Evolutionary conservation across 1,139 yeast species (phyloP).

Genomic region (Suhomyces bokatorum): DNA sequence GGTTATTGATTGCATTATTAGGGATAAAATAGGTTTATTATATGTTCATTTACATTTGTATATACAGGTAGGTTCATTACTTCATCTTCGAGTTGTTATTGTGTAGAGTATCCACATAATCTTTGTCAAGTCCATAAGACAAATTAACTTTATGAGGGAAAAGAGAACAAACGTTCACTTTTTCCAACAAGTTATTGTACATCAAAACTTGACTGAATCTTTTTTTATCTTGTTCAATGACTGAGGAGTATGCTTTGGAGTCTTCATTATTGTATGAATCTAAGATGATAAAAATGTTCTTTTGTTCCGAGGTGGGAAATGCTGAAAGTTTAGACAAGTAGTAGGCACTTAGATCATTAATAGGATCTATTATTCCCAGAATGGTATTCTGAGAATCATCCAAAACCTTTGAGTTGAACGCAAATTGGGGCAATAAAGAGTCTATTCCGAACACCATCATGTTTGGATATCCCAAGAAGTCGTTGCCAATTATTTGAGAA

Average conservation of each 20-base stretch:
- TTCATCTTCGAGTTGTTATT: slow-evolving; percentile 2
- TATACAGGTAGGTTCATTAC: slow-evolving; percentile 1
- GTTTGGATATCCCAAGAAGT: slow-evolving; percentile 16
- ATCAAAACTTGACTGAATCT: slow-evolving; percentile 20
- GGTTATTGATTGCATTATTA: background rate
- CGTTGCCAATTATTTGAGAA: slow-evolving; percentile 22
- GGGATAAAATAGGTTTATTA: slow-evolving; percentile 3
- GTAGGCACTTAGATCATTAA: slow-evolving; percentile 24
- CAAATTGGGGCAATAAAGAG: slow-evolving; percentile 26
- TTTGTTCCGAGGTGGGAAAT: slow-evolving; percentile 9
- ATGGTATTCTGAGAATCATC: slow-evolving; percentile 5
- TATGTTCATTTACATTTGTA: slow-evolving; percentile 5
- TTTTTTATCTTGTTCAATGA: slow-evolving; percentile 14
- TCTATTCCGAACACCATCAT: slow-evolving; percentile 27
- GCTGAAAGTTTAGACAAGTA: slow-evolving; percentile 21
- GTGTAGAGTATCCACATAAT: slow-evolving; percentile 2
- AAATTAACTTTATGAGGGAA: background rate
- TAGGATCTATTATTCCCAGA: slow-evolving; percentile 28
- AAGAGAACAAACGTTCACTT: background rate
- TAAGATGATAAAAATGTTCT: slow-evolving; percentile 19
- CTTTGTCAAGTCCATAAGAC: slow-evolving; percentile 9
- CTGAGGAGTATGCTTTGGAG: background rate
- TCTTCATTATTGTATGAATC: slow-evolving; percentile 6
- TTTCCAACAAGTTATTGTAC: slow-evolving; percentile 17
- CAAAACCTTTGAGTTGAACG: slow-evolving; percentile 13